Conservation (phyloP, 2,329 filamentous ascomycete genomes). For the Neopestalotiopsis clavispora region DNA sequence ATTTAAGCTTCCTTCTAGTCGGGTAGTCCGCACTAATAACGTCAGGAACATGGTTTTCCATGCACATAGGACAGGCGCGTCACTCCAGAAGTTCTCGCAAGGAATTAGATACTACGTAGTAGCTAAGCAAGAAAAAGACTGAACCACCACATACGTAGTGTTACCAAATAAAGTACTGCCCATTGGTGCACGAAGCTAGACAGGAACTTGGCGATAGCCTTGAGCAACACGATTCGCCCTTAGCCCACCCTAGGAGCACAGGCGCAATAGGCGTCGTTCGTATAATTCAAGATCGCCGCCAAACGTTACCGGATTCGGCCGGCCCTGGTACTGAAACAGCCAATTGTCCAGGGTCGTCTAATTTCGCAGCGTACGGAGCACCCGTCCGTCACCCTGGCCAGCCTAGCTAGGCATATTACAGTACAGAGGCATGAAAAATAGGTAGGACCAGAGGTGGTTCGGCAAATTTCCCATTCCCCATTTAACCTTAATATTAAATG, state of each 20-base stretch:
- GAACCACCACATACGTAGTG: background rate
- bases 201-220: background rate
- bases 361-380: conserved; percentile 7
- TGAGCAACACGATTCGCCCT: background rate
- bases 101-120: background rate
- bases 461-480: conserved; percentile 4
- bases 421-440: background rate
- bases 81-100: background rate
- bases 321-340: background rate
- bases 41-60: background rate
- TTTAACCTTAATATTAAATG: background rate
- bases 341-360: background rate
- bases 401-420: background rate
- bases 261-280: background rate
- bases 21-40: background rate
- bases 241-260: background rate
- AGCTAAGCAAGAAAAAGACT: background rate
- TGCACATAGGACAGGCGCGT: background rate
- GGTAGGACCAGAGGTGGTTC: background rate
- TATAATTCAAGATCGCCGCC: background rate
- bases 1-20: background rate
- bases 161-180: background rate
- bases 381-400: background rate
- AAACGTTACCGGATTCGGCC: background rate
- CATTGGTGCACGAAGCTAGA: background rate